Conservation (phyloP, 2,329 filamentous ascomycete species). For the Colletotrichum magnum region DNA sequence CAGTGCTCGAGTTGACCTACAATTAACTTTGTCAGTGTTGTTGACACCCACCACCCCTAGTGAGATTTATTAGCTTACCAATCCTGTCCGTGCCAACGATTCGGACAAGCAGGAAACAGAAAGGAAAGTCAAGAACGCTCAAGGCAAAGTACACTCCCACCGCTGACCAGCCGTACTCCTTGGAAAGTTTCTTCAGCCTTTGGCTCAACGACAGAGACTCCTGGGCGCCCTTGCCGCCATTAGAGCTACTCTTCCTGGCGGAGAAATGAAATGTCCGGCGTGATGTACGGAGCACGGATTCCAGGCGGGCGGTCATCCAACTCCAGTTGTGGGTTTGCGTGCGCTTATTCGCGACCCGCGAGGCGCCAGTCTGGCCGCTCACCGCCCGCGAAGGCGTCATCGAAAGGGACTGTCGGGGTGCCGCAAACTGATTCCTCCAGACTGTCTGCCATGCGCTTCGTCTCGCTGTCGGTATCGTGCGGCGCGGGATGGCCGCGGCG, state of each 20-base stretch:
- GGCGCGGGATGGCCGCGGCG: conserved; percentile 29
- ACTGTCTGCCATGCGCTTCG: conserved; percentile 29
- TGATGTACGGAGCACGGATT: conserved; percentile 21
- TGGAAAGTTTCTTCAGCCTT: conserved; percentile 84
- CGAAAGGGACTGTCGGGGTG: conserved; percentile 16
- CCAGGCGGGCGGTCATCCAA: conserved; percentile 30
- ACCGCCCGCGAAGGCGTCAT: conserved; percentile 7
- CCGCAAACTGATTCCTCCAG: conserved; percentile 32
- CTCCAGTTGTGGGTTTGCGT: conserved; percentile 25
- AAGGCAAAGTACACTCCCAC: conserved; percentile 90
- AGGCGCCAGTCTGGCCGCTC: conserved; percentile 1
- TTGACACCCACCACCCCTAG: neutral
- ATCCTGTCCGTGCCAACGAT: conserved; percentile 88
- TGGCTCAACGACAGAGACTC: conserved; percentile 72
- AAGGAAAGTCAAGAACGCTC: conserved; percentile 90
- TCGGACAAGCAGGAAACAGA: conserved; percentile 92
- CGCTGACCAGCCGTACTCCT: conserved; percentile 95
- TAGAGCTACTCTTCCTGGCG: conserved; percentile 23
- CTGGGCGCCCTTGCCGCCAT: conserved; percentile 12
- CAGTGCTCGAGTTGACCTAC: conserved; percentile 76
- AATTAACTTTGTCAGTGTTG: conserved; percentile 17
- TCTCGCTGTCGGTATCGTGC: conserved; percentile 27
- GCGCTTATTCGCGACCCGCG: conserved; percentile 14
- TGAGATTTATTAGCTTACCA: conserved; percentile 63
- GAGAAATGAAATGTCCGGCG: conserved; percentile 41